Percentiles rank a stretch among this genome's conserved stretches.
Conservation (phyloP, 768 basidiomycete genomes). For the Neoboletus brunneissimus region DNA sequence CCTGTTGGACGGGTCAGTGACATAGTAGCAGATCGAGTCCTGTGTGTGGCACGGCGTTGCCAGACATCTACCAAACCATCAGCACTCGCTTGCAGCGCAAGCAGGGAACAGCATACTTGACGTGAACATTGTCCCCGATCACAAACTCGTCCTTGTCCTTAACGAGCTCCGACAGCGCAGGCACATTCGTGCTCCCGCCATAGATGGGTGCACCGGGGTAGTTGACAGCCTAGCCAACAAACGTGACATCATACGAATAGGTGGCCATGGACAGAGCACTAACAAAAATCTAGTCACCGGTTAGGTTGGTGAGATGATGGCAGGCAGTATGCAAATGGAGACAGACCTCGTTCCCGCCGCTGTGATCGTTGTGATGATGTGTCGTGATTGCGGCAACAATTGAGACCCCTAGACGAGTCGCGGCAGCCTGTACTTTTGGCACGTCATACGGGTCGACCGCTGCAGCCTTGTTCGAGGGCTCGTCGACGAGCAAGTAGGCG, state of each 20-base stretch:
- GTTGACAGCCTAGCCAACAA: conserved; percentile 38
- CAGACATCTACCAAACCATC: conserved; percentile 53
- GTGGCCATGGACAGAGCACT: conserved; percentile 10
- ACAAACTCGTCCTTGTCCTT: conserved; percentile 80
- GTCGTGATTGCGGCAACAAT: conserved; percentile 82
- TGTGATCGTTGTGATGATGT: conserved; percentile 90
- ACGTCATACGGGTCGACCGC: conserved; percentile 82
- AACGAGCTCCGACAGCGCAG: conserved; percentile 67
- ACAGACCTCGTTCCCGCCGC: conserved; percentile 78
- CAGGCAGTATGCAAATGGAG: not conserved
- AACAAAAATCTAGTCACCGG: conserved; percentile 28
- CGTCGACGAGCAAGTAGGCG: conserved; percentile 78
- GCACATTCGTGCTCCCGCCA: conserved; percentile 73
- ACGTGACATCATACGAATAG: not conserved
- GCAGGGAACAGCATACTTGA: conserved; percentile 47
- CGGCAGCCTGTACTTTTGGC: conserved; percentile 60
- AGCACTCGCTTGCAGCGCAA: not conserved
- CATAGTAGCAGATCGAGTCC: conserved; percentile 92
- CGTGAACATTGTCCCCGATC: conserved; percentile 58
- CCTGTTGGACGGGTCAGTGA: conserved; percentile 47
- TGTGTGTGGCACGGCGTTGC: conserved; percentile 94
- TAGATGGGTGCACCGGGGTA: conserved; percentile 57
- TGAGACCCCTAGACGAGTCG: conserved; percentile 56
- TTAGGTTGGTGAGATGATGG: conserved; percentile 10
- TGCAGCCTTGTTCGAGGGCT: conserved; percentile 62